A percentile compares a stretch with the other conserved stretches of the same genome.
Conservation (phyloP, 2,329 filamentous ascomycete genomes). For the Arthrobotrys musiformis region DNA sequence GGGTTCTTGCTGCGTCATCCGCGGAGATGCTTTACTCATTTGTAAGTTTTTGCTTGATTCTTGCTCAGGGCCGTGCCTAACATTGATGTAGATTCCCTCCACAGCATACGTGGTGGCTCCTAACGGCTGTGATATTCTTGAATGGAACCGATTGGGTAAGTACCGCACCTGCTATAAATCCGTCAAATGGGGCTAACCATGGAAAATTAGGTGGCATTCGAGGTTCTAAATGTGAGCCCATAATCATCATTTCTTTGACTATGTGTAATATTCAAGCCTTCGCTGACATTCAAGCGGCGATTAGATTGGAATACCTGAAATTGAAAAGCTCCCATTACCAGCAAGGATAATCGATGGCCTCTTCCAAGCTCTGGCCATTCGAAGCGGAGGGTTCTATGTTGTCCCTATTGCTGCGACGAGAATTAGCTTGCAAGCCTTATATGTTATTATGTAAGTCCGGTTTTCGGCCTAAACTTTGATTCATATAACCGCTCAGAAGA, state of each 20-base stretch:
- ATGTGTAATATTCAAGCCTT: not conserved
- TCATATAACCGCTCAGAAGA: not conserved
- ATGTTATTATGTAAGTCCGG: constrained; percentile 66
- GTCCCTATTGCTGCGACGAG: constrained; percentile 64
- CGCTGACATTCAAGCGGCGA: not conserved
- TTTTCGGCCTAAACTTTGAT: not conserved
- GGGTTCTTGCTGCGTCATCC: constrained; percentile 69
- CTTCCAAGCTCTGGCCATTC: constrained; percentile 68
- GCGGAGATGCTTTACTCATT: constrained; percentile 68
- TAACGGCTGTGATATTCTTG: constrained; percentile 65
- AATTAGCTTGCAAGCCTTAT: constrained; percentile 67
- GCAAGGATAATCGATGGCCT: constrained; percentile 66
- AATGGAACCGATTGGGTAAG: constrained; percentile 65
- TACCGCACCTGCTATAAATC: not conserved
- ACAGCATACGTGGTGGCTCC: constrained; percentile 68
- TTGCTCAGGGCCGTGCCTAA: not conserved
- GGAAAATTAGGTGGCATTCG: constrained; percentile 56
- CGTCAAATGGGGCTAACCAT: not conserved
- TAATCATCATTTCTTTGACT: not conserved
- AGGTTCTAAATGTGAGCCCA: constrained; percentile 62
- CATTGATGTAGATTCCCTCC: constrained; percentile 63
- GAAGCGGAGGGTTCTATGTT: constrained; percentile 68
- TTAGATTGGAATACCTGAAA: constrained; percentile 64
- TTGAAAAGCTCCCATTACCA: constrained; percentile 62
- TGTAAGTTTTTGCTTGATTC: constrained; percentile 58